Evolutionary conservation across 106 monocot genomes (phyloP).

Genomic region (Hemerocallis citrina): DNA sequence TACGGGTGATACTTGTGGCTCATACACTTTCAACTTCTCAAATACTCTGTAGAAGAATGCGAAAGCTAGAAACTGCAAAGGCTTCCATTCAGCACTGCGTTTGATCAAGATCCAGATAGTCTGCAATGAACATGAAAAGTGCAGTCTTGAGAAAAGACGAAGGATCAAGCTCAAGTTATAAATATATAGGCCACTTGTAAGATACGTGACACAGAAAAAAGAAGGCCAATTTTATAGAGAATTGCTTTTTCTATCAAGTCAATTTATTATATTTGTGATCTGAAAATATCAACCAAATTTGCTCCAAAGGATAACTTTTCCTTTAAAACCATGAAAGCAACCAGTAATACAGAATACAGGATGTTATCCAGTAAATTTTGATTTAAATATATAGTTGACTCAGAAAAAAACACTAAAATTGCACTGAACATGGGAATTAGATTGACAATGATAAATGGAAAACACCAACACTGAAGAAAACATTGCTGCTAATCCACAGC

Average conservation of each 20-base stretch:
- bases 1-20: constrained; percentile 47
- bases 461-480: background rate
- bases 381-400: background rate
- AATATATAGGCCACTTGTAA: background rate
- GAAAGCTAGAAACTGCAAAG: constrained; percentile 88
- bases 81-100: constrained; percentile 76
- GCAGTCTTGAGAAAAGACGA: background rate
- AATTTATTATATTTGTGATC: background rate
- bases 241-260: background rate
- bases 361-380: background rate
- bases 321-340: background rate
- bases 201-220: background rate
- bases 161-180: no score
- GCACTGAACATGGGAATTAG: background rate
- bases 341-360: background rate
- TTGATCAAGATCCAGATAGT: constrained; percentile 56
- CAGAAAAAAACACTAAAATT: no score
- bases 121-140: constrained; percentile 34
- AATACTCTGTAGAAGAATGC: constrained; percentile 83
- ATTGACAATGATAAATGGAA: background rate
- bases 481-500: background rate
- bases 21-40: constrained; percentile 80
- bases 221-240: background rate
- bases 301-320: background rate
- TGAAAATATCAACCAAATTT: background rate